These are phyloP conservation scores for Citropsis articulata DNA, from an alignment of 345 rosid genomes.

Conservation along the genomic window DNA sequence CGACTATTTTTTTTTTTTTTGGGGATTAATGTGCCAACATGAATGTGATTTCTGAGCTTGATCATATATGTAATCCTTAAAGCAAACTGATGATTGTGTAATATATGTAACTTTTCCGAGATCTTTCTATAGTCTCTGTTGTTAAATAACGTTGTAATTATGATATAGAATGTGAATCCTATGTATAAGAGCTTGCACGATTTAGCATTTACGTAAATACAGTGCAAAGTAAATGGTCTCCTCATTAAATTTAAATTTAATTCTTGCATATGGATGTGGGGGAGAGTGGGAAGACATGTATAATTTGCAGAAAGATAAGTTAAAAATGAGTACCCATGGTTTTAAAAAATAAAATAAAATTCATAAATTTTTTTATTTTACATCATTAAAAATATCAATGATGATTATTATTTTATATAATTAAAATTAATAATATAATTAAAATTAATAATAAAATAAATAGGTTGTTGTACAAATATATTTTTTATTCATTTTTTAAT, in stretches of 20 bases:
- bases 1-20: no score
- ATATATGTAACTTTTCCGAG: background rate
- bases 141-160: background rate
- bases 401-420: no score
- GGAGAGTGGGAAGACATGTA: background rate
- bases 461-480: no score
- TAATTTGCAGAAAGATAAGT: background rate
- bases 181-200: background rate
- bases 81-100: background rate
- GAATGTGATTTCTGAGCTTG: background rate
- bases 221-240: background rate
- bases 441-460: no score
- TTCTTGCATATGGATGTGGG: background rate
- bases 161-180: background rate
- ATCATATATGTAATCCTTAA: background rate
- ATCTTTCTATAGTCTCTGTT: background rate
- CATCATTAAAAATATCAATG: no score
- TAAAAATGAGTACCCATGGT: background rate
- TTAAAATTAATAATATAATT: no score
- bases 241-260: background rate
- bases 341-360: no score
- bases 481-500: no score
- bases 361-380: no score
- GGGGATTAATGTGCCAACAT: no score
- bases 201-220: background rate